A percentile compares a stretch with the other conserved stretches of the same genome.
Evolutionary conservation across 106 monocot genomes (phyloP).

Genomic region (Alisma plantagoaquatica): DNA sequence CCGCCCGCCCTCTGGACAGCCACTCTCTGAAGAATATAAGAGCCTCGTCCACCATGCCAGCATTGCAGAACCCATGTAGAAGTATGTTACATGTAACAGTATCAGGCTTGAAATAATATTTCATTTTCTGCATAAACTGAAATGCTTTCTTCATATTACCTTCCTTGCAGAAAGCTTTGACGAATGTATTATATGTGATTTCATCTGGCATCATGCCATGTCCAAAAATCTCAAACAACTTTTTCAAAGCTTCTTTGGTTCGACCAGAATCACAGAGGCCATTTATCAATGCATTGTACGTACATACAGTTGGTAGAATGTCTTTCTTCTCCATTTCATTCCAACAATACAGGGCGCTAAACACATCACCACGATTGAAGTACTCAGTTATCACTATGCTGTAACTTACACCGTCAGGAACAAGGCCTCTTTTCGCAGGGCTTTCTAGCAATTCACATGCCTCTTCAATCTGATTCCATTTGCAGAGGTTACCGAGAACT

Average conservation of each 20-base stretch:
- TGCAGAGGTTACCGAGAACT: constrained; percentile 56
- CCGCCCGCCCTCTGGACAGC: constrained; percentile 66
- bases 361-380: constrained; percentile 47
- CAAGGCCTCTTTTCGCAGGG: constrained; percentile 57
- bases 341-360: constrained; percentile 60
- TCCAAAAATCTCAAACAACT: constrained; percentile 60
- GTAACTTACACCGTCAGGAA: constrained; percentile 86
- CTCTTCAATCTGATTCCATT: constrained; percentile 50
- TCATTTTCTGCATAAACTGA: constrained; percentile 87
- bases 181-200: constrained; percentile 74
- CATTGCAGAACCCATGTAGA: constrained; percentile 56
- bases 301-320: constrained; percentile 42
- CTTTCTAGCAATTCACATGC: constrained; percentile 55
- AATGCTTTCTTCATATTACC: constrained; percentile 91
- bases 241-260: constrained; percentile 42
- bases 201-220: constrained; percentile 78
- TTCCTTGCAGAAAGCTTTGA: constrained; percentile 68
- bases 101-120: constrained; percentile 82
- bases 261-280: constrained; percentile 52
- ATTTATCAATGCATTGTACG: constrained; percentile 77
- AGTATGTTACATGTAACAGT: constrained; percentile 91
- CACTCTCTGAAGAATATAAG: constrained; percentile 68
- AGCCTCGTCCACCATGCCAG: constrained; percentile 66
- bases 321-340: constrained; percentile 60
- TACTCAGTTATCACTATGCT: constrained; percentile 61